Evolutionary conservation across 257 asterid species (phyloP), one percentile per base, ranked within the genome.

Genomic region (Solanum appendiculatum): DNA sequence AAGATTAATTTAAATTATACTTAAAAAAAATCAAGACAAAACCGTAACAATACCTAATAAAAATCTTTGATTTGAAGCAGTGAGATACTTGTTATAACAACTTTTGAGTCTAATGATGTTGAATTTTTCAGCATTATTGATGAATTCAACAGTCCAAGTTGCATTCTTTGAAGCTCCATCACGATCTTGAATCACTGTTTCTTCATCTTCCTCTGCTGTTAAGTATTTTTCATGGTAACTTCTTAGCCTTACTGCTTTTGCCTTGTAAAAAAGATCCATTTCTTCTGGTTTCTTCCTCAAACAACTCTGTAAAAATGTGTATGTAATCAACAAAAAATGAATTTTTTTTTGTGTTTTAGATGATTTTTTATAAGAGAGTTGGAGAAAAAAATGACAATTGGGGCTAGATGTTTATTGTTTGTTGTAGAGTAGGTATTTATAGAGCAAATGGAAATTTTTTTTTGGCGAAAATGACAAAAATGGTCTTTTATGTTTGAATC

Each of bases 121-220:
- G 86, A 88, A 91, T 4, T 46, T 29, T 29, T 18, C 40, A 80
- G 27, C 0, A 87, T 91, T 85, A 0, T 88, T 91, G 25, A 92
- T 93, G 88, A 91, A 86, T 78, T 95, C 98, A 78, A 94, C 96
- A 7, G 86, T 63, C 98, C 98, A 95, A 20, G 90, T 91, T 20
- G 95, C 97, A 44, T 91, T 88, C 39, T 60, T 87, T 15, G 95
- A 75, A 39, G 93, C 88, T 9, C 97, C 98, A 87, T 89, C 60
- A 6, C 94, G 93, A 63, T 89, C 93, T 74, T 95, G 98, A 46
- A 87, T 87, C n/a, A 95, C 94, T 40, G 97, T 89, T n/a, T 90
- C 92, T 85, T 91, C 95, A 91, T 95, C 97, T 3, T 91, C 95
- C n/a, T 89, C 94, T 21, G 97, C 98, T 37, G 88, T 75, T n/a